phyloP scores from a whole-genome alignment of 1,139 yeast genomes.

The Yamadazyma diospyri region DNA sequence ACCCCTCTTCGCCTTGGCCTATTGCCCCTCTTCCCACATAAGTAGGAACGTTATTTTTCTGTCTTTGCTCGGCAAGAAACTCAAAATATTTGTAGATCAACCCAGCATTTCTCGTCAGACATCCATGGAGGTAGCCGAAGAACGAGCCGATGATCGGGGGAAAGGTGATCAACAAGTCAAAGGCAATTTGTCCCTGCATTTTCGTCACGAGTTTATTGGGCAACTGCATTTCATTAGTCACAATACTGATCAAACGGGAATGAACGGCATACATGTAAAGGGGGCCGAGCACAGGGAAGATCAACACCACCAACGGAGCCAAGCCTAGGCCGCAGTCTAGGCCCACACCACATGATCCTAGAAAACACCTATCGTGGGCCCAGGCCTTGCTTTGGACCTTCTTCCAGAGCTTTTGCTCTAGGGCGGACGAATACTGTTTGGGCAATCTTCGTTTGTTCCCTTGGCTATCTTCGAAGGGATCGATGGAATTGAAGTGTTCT shows the following conservation, averaged over 20 bases:
- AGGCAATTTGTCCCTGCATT: constrained; percentile 67
- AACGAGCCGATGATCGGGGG: constrained; percentile 78
- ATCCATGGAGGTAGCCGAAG: constrained; percentile 75
- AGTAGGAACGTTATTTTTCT: constrained; percentile 18
- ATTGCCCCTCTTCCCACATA: constrained; percentile 21
- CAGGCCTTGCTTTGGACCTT: constrained; percentile 73
- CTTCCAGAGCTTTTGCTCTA: constrained; percentile 69
- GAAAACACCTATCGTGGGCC: constrained; percentile 76
- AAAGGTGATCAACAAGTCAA: constrained; percentile 70
- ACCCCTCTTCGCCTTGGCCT: constrained; percentile 9
- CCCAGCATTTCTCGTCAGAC: constrained; percentile 89
- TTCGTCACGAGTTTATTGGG: constrained; percentile 61
- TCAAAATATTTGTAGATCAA: constrained; percentile 53
- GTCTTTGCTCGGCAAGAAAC: constrained; percentile 33
- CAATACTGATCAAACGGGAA: constrained; percentile 57
- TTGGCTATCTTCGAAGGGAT: constrained; percentile 65
- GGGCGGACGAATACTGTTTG: constrained; percentile 46
- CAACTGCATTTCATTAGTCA: constrained; percentile 51
- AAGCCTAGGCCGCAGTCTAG: constrained; percentile 76
- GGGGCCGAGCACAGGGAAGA: constrained; percentile 80
- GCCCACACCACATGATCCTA: constrained; percentile 70
- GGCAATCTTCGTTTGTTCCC: constrained; percentile 61
- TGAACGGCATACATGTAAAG: constrained; percentile 75
- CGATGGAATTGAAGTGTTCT: constrained; percentile 57
- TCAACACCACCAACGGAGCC: constrained; percentile 61